A percentile compares a stretch with the other conserved stretches of the same genome.
Evolutionary conservation across 2,329 filamentous ascomycete species (phyloP).

Genomic region (Colletotrichum caudatum): DNA sequence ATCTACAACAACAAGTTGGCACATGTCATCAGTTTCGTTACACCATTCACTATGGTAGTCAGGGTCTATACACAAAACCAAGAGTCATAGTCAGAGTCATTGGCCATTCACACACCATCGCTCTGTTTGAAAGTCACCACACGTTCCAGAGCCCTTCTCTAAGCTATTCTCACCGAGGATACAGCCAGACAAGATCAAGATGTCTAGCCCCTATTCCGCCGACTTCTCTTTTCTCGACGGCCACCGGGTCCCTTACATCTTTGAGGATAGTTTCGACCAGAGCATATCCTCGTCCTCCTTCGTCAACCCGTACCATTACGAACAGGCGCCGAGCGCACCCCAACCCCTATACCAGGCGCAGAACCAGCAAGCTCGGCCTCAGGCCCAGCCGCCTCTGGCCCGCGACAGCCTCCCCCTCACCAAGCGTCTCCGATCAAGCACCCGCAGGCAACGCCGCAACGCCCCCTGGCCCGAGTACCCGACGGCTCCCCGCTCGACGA

Average conservation of each 20-base stretch:
- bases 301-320: background rate
- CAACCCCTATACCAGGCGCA: background rate
- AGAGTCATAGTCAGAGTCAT: background rate
- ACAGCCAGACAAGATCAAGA: background rate
- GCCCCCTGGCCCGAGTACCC: rapidly evolving
- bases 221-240: background rate
- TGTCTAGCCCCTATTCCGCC: slow-evolving; percentile 2
- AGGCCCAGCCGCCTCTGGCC: background rate
- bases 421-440: slow-evolving; percentile 1
- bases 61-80: background rate
- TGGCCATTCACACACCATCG: no score
- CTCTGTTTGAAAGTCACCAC: background rate
- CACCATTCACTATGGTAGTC: background rate
- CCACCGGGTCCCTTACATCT: background rate
- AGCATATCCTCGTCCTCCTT: background rate
- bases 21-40: background rate
- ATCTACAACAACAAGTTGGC: no score
- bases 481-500: background rate
- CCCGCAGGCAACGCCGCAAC: background rate
- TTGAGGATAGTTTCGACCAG: background rate
- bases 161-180: background rate
- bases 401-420: background rate
- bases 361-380: background rate
- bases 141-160: no score
- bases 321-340: background rate